Evolutionary conservation across 768 basidiomycete genomes (phyloP), one percentile per base, ranked within the genome.

Genomic region (Amanita muscaria): DNA sequence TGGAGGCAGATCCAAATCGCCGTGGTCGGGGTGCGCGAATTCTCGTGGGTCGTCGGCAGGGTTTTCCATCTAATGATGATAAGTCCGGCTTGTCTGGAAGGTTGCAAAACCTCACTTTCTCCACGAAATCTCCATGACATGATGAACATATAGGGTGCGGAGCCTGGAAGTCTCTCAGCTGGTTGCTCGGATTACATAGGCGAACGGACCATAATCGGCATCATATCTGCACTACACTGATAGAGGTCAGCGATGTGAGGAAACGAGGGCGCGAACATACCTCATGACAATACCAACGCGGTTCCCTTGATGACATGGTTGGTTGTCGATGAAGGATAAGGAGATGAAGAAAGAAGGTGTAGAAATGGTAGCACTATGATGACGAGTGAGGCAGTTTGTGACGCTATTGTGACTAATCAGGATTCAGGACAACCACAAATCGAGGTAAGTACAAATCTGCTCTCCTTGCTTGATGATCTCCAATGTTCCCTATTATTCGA

Each of bases 111-210:
- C 63, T 33, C 36, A 80, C 89, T 71, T 74, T 83, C 62, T 92
- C 89, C 2, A 93, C 83, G 54, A 94, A 94, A 15, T 78, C 72
- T 5, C 88, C 73, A 51, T 75, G 71, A 63, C 90, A 94, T 18
- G 80, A 83, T 39, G 88, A 79, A 60, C 90, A 94, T 34, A 80
- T 75, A 10, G 88, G 85, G 64, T 89, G 76, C 31, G 88, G 88
- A 3, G 78, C 73, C 88, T 90, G 56, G 18, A 40, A 23, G 18
- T 40, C 46, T 40, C 45, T 47, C 19, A 23, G 42, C 47, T n/a
- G 30, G 18, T 22, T 23, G 7, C 38, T 38, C 42, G 42, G 38
- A 30, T 25, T 27, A 34, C 32, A 35, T 22, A 21, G 15, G 21
- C 43, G 27, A 42, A 36, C 70, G 31, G 51, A 89, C 88, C 84